A percentile compares a stretch with the other conserved stretches of the same genome.
phyloP scores from a whole-genome alignment of 2,329 filamentous ascomycete genomes.

The Xylaria hypoxylon region DNA sequence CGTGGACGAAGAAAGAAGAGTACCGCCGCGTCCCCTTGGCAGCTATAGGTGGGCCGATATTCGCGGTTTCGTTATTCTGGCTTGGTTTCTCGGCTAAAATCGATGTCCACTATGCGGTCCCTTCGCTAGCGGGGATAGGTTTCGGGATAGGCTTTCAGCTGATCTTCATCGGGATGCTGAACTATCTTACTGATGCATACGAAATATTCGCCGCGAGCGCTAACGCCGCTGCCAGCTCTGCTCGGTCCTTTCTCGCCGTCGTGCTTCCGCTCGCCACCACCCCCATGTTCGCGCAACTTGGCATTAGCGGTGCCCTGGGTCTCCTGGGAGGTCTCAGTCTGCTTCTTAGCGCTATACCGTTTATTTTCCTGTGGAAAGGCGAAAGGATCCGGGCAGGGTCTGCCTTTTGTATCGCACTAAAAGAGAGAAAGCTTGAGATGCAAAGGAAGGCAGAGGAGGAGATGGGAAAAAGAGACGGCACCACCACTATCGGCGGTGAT shows the following conservation, averaged over 20 bases:
- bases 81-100: conserved; percentile 68
- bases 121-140: conserved; percentile 69
- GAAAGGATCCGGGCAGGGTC: conserved; percentile 66
- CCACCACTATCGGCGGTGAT: not conserved
- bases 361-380: conserved; percentile 66
- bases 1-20: conserved; percentile 73
- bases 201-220: conserved; percentile 71
- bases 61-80: conserved; percentile 68
- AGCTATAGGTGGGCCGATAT: conserved; percentile 75
- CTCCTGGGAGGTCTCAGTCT: conserved; percentile 63
- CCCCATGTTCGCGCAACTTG: conserved; percentile 61
- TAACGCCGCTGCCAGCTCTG: conserved; percentile 62
- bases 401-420: conserved; percentile 71
- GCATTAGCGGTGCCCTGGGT: conserved; percentile 64
- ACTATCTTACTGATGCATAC: conserved; percentile 69
- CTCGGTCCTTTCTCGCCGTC: conserved; percentile 63
- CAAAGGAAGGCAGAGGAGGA: conserved; percentile 55
- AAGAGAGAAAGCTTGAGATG: conserved; percentile 62
- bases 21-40: conserved; percentile 78
- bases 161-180: conserved; percentile 71
- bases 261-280: conserved; percentile 68
- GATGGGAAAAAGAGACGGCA: conserved; percentile 19
- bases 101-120: conserved; percentile 63
- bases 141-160: conserved; percentile 72
- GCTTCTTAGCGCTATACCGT: conserved; percentile 63